Percentiles rank a stretch among this genome's conserved stretches.
Conservation (phyloP, 2,329 filamentous ascomycete genomes). For the Hysterium pulicare region DNA sequence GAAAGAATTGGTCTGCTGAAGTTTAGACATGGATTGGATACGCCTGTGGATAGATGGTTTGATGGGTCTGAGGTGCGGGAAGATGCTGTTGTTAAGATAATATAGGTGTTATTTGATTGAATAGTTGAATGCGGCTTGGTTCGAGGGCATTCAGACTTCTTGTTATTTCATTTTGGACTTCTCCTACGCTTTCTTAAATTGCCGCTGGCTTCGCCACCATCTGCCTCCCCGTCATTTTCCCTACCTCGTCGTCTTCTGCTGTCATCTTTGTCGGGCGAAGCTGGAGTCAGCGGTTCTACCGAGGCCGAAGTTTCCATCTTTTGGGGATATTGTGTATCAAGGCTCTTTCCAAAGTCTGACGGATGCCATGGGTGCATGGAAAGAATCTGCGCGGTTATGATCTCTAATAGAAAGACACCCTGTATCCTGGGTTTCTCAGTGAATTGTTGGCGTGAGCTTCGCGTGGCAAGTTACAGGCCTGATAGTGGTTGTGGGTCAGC, state of each 20-base stretch:
- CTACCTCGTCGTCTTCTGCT: conserved; percentile 34
- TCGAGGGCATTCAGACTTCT: conserved; percentile 68
- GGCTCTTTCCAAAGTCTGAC: conserved; percentile 31
- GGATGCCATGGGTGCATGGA: conserved; percentile 36
- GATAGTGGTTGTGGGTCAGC: no score
- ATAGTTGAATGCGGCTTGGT: no score
- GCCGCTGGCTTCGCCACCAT: conserved; percentile 15
- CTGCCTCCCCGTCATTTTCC: conserved; percentile 21
- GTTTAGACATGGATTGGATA: no score
- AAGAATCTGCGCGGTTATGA: conserved; percentile 39
- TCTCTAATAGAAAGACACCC: conserved; percentile 9
- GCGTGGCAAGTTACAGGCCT: no score
- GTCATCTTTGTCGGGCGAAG: conserved; percentile 34
- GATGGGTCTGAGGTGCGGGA: no score
- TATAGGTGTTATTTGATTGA: no score
- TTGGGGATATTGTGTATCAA: conserved; percentile 30
- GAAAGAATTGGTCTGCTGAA: no score
- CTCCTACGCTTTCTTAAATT: conserved; percentile 57
- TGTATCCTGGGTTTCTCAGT: no score
- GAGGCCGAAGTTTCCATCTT: conserved; percentile 30
- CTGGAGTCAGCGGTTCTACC: conserved; percentile 28
- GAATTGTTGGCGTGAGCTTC: no score
- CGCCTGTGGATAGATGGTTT: no score
- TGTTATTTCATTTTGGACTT: conserved; percentile 75
- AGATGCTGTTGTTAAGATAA: no score